phyloP scores from a whole-genome alignment of 2,329 filamentous ascomycete genomes.

The Lachnellula subtilissima region DNA sequence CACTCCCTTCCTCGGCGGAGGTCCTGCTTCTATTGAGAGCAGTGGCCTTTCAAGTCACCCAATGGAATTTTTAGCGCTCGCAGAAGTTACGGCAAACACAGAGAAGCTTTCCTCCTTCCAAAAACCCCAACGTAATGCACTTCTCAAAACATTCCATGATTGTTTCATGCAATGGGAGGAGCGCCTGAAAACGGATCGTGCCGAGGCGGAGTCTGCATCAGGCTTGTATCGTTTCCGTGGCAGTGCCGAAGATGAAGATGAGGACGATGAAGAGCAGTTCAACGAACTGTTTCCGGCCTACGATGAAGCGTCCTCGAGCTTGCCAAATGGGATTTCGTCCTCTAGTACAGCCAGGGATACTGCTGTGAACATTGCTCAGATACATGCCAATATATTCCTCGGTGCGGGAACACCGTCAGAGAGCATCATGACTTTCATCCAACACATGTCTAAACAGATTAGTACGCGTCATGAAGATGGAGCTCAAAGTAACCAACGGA shows the following conservation, averaged over 20 bases:
- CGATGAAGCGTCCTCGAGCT: constrained; percentile 41
- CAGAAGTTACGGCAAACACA: constrained; percentile 41
- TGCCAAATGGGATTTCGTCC: constrained; percentile 13
- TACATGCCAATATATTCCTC: constrained; percentile 47
- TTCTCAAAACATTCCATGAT: constrained; percentile 63
- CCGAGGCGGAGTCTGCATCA: constrained; percentile 65
- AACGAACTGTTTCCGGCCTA: constrained; percentile 77
- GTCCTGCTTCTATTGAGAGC: constrained; percentile 9
- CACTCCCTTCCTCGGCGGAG: constrained; percentile 54
- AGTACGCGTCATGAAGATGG: constrained; percentile 17
- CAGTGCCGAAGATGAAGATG: constrained; percentile 69
- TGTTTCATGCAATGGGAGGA: constrained; percentile 79
- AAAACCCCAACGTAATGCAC: constrained; percentile 41
- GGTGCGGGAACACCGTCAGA: constrained; percentile 15
- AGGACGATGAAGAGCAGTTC: constrained; percentile 69
- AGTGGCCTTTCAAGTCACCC: constrained; percentile 17
- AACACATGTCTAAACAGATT: constrained; percentile 23
- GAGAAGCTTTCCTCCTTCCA: constrained; percentile 42
- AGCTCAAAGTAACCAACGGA: constrained; percentile 23
- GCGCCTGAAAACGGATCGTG: constrained; percentile 70
- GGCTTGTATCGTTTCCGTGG: constrained; percentile 83
- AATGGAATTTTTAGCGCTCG: constrained; percentile 49
- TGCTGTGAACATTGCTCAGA: constrained; percentile 53
- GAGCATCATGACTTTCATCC: constrained; percentile 26
- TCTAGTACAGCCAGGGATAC: constrained; percentile 21